These are phyloP conservation scores for Ustilago bromivora DNA, from an alignment of 1,284 basidiomycete genomes.

Conservation along the genomic window DNA sequence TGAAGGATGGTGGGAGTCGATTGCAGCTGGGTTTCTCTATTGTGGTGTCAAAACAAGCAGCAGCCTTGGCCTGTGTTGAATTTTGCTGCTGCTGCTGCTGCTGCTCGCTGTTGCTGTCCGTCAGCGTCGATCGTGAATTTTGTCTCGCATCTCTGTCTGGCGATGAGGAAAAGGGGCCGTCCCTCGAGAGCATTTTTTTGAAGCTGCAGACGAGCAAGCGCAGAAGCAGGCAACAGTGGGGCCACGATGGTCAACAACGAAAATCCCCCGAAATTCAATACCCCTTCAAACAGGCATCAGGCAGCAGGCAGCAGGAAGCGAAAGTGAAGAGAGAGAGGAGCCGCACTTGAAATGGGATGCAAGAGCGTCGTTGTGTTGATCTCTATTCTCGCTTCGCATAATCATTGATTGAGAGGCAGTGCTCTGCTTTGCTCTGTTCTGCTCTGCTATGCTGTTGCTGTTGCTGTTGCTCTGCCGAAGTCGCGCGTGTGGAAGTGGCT, in stretches of 20 bases:
- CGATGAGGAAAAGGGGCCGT: not conserved
- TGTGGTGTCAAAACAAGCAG: not conserved
- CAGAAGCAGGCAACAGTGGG: not conserved
- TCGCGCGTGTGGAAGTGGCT: not conserved
- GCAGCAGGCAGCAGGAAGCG: not conserved
- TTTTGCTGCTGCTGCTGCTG: not conserved
- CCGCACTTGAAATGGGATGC: conserved; percentile 7
- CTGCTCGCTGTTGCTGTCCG: not conserved
- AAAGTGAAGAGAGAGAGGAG: not conserved
- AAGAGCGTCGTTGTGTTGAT: not conserved
- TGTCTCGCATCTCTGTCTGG: not conserved
- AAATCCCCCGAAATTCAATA: conserved; percentile 9
- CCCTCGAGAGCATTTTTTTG: not conserved
- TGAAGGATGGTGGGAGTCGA: not conserved
- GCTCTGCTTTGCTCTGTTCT: not conserved
- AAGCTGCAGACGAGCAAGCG: not conserved
- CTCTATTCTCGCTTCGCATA: not conserved
- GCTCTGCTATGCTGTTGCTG: not conserved
- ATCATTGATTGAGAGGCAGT: not conserved
- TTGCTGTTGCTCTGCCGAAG: not conserved
- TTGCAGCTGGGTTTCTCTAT: not conserved
- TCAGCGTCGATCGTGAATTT: conserved; percentile 14
- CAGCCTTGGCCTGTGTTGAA: not conserved
- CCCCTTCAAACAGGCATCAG: not conserved
- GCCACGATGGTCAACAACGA: conserved; percentile 6